phyloP scores from a whole-genome alignment of 2,329 filamentous ascomycete species.

The Cladorrhinum sp. region DNA sequence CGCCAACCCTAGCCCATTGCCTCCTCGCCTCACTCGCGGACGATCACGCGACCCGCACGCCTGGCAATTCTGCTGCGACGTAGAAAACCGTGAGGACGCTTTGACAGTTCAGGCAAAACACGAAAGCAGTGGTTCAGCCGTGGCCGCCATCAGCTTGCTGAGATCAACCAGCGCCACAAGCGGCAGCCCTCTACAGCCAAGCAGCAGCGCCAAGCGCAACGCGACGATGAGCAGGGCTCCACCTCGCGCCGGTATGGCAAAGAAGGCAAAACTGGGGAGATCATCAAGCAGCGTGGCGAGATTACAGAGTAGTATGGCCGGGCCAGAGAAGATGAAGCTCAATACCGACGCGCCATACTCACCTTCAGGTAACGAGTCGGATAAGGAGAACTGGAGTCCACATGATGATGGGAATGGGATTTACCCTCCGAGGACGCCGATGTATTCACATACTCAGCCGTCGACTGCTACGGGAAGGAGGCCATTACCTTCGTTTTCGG shows the following conservation, averaged over 20 bases:
- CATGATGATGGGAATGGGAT: conserved; percentile 43
- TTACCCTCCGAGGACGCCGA: conserved; percentile 25
- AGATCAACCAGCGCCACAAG: conserved; percentile 62
- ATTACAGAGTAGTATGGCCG: conserved; percentile 48
- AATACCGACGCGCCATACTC: conserved; percentile 36
- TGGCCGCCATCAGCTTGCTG: conserved; percentile 77
- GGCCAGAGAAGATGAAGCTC: conserved; percentile 39
- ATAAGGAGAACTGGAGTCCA: conserved; percentile 88
- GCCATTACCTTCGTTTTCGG: conserved; percentile 34
- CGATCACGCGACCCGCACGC: conserved; percentile 83
- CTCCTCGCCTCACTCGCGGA: conserved; percentile 59
- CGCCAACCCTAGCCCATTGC: conserved; percentile 38
- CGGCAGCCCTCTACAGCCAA: conserved; percentile 46
- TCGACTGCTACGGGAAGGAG: conserved; percentile 27
- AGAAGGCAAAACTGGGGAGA: conserved; percentile 61
- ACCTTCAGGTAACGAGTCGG: conserved; percentile 67
- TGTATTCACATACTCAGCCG: conserved; percentile 19
- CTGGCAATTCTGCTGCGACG: conserved; percentile 89
- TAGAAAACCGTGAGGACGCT: conserved; percentile 69
- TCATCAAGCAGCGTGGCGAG: conserved; percentile 61
- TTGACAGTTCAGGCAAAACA: conserved; percentile 78
- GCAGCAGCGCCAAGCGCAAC: conserved; percentile 61
- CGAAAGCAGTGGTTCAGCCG: conserved; percentile 72
- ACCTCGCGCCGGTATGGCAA: conserved; percentile 39
- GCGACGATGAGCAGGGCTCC: conserved; percentile 37